Percentiles rank a stretch among this genome's conserved stretches.
These are phyloP conservation scores for Hydrangea macrophylla DNA, from an alignment of 148 eudicot species.

Conservation along the genomic window DNA sequence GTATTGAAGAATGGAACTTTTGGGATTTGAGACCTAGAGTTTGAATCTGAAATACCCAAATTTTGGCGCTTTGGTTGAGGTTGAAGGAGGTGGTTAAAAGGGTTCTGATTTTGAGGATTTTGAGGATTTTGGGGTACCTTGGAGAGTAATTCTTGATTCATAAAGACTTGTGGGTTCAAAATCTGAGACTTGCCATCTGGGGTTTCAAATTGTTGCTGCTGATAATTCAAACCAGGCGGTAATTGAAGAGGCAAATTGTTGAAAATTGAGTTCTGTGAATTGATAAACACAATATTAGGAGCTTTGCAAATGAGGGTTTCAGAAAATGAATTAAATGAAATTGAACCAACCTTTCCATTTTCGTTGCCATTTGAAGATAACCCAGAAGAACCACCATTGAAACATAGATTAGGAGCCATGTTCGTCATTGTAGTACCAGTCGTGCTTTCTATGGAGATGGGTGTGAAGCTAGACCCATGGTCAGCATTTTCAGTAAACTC, in stretches of 20 bases:
- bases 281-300: background rate
- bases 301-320: background rate
- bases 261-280: conserved; percentile 13
- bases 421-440: background rate
- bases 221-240: conserved; percentile 4
- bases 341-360: background rate
- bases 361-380: background rate
- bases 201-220: conserved; percentile 18
- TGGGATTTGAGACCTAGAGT: conserved; percentile 11
- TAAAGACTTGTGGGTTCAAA: conserved; percentile 19
- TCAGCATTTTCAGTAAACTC: conserved; percentile 8
- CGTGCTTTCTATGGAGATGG: background rate
- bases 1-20: conserved; percentile 19
- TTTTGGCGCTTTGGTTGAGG: conserved; percentile 33
- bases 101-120: conserved; percentile 3
- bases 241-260: conserved; percentile 4
- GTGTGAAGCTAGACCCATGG: background rate
- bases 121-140: background rate
- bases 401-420: too few relatives aligned
- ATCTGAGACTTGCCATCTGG: conserved; percentile 28
- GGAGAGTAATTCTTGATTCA: conserved; percentile 9
- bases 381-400: background rate
- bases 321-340: background rate
- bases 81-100: background rate
- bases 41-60: conserved; percentile 12